Percentiles rank a stretch among this genome's conserved stretches.
phyloP scores from a whole-genome alignment of 495 filamentous ascomycete species.

The Lepraria neglecta region DNA sequence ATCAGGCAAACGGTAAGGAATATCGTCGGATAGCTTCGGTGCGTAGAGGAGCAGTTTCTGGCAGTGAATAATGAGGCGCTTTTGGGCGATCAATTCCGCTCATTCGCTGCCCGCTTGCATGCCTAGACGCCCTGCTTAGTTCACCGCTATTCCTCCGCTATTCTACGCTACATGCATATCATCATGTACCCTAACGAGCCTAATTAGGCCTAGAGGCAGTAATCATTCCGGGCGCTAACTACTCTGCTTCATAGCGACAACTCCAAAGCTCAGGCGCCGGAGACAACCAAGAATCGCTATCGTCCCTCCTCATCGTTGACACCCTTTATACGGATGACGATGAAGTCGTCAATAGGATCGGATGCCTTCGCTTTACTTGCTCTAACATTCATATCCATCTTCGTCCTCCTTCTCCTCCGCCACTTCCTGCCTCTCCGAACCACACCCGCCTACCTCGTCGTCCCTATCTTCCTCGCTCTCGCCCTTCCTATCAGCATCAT shows the following conservation, averaged over 20 bases:
- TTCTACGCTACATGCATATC: no score
- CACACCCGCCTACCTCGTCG: conserved; percentile 82
- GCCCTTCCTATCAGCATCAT: conserved; percentile 89
- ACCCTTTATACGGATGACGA: background rate
- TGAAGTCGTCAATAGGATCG: conserved; percentile 51
- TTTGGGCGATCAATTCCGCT: no score
- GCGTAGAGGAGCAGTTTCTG: background rate
- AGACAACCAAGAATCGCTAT: no score
- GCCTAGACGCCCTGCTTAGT: no score
- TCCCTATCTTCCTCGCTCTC: conserved; percentile 89
- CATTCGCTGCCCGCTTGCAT: no score
- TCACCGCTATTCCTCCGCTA: no score
- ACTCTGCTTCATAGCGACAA: no score
- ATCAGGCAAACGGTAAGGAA: background rate
- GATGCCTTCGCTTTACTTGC: conserved; percentile 66
- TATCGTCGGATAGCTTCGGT: background rate
- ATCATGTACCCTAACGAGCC: no score
- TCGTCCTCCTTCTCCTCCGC: conserved; percentile 76
- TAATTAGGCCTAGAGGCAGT: no score
- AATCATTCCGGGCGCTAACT: no score
- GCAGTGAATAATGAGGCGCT: no score
- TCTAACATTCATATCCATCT: conserved; percentile 62
- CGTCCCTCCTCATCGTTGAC: background rate
- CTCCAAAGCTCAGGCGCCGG: no score
- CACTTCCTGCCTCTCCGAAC: conserved; percentile 84